Conservation (phyloP, 768 basidiomycete species). For the Tubosaeta sp. region DNA sequence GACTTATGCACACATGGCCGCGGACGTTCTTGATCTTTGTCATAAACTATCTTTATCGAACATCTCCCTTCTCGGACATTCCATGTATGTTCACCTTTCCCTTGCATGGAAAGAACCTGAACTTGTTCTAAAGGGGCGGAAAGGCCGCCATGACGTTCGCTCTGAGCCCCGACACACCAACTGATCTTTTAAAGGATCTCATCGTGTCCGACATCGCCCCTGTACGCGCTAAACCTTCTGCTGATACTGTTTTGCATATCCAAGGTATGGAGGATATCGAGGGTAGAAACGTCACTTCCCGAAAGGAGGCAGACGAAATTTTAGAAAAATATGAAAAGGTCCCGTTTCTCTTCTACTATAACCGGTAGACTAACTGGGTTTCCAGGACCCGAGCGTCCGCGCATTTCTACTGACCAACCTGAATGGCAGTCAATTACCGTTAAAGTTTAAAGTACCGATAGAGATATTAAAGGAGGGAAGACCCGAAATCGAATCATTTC, state of each 20-base stretch:
- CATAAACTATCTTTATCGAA: conserved; percentile 47
- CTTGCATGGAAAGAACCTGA: background rate
- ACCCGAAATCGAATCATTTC: conserved; percentile 73
- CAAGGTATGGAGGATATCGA: conserved; percentile 75
- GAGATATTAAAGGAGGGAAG: conserved; percentile 58
- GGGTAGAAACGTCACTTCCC: conserved; percentile 47
- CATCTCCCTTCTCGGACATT: conserved; percentile 81
- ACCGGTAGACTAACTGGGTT: conserved; percentile 3
- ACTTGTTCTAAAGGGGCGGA: conserved; percentile 61
- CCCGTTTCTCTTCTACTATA: background rate
- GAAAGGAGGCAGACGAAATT: conserved; percentile 66
- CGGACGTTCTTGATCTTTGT: conserved; percentile 71
- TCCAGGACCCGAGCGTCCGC: conserved; percentile 68
- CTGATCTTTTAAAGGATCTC: conserved; percentile 46
- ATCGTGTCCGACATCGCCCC: conserved; percentile 85
- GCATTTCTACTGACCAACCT: conserved; percentile 89
- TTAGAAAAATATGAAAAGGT: conserved; percentile 63
- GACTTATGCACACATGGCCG: conserved; percentile 76
- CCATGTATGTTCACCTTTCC: conserved; percentile 57
- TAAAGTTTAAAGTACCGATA: conserved; percentile 75
- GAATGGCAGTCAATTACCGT: conserved; percentile 30
- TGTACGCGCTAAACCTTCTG: conserved; percentile 47
- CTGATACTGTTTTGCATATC: conserved; percentile 65
- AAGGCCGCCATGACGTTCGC: conserved; percentile 77
- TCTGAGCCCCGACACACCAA: conserved; percentile 39